Conservation (phyloP, 192 early-diverging fungal species). For the Gryganskiella cystojenkinii region DNA sequence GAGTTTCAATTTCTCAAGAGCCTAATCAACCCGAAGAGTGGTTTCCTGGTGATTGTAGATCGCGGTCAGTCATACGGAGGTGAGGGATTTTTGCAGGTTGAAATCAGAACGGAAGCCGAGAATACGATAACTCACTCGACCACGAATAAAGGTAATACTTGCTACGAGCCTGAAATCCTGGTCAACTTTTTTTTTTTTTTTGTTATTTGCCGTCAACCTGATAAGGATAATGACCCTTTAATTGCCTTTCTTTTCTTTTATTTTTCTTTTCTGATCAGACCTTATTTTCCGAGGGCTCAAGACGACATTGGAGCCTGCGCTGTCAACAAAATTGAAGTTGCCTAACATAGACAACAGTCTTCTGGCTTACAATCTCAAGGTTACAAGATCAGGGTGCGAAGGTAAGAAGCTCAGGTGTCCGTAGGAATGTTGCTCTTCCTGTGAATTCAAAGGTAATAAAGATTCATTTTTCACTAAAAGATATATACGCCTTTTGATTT, state of each 20-base stretch:
- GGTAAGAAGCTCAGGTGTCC: no score
- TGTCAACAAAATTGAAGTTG: constrained; percentile 56
- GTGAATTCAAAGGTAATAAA: no score
- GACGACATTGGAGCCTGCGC: constrained; percentile 13
- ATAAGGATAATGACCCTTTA: no score
- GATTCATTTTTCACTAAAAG: no score
- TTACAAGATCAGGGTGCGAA: constrained; percentile 46
- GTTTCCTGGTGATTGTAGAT: constrained; percentile 51
- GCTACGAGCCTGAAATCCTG: not conserved
- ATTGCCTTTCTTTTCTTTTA: no score
- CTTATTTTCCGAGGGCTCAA: constrained; percentile 37
- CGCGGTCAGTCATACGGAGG: constrained; percentile 19
- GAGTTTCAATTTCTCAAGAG: constrained; percentile 13
- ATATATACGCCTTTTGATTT: not conserved
- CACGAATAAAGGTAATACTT: constrained; percentile 56
- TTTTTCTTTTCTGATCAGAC: constrained; percentile 3
- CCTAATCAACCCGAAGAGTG: constrained; percentile 18
- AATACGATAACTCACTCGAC: constrained; percentile 35
- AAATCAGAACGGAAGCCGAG: constrained; percentile 41
- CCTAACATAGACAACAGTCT: constrained; percentile 63
- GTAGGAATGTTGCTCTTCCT: no score
- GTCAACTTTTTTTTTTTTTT: not conserved
- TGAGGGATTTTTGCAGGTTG: constrained; percentile 54
- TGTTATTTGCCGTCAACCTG: no score
- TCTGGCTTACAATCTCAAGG: constrained; percentile 61